Evolutionary conservation across 2,329 filamentous ascomycete species (phyloP).

Genomic region (Furcasterigmium furcatum): DNA sequence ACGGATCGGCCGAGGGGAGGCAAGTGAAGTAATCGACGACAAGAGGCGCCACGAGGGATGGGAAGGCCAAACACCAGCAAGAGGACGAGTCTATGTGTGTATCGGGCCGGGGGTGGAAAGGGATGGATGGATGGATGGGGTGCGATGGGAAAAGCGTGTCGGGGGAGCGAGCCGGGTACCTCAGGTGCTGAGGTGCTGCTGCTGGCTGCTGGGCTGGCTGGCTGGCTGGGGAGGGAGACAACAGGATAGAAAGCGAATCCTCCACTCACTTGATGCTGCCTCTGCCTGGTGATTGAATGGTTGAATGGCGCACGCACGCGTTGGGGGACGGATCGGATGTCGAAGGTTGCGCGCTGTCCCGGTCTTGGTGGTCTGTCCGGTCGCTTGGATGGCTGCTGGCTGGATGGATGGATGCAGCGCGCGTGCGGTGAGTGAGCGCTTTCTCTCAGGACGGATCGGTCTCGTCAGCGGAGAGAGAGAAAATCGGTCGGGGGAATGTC

Average conservation of each 20-base stretch:
- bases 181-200: too few species aligned
- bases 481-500: too few species aligned
- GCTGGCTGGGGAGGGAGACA: background rate
- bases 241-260: background rate
- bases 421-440: too few species aligned
- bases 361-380: too few species aligned
- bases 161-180: background rate
- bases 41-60: background rate
- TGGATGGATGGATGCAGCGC: too few species aligned
- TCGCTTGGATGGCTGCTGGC: too few species aligned
- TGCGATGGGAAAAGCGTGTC: slow-evolving; percentile 1
- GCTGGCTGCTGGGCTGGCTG: background rate
- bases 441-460: too few species aligned
- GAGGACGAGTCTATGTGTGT: background rate
- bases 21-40: background rate
- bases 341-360: too few species aligned
- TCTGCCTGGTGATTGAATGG: too few species aligned
- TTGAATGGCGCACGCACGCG: too few species aligned
- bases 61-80: background rate
- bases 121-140: slow-evolving; percentile 1
- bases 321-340: too few species aligned
- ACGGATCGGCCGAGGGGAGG: background rate
- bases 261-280: background rate
- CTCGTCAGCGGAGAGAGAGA: too few species aligned
- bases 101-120: slow-evolving; percentile 1